Evolutionary conservation across 108 stramenopile species (phyloP).

Genomic region (Pseudonitzschia multistriata): DNA sequence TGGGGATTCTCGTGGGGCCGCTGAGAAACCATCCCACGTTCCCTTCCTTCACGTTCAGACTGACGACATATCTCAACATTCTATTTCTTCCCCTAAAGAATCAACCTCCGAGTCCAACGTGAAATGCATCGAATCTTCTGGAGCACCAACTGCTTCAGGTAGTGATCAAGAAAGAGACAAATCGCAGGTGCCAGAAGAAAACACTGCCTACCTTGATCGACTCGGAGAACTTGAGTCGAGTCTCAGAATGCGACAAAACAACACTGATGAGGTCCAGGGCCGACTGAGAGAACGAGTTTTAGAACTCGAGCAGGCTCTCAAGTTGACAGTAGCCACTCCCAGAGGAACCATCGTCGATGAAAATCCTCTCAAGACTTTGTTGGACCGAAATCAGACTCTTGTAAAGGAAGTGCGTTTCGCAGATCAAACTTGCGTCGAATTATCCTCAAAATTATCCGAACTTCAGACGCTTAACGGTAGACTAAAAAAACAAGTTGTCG

Average conservation of each 20-base stretch:
- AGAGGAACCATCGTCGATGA: constrained; percentile 36
- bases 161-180: not conserved
- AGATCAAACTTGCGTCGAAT: constrained; percentile 84
- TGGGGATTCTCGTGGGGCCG: not conserved
- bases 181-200: not conserved
- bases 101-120: not conserved
- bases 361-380: constrained; percentile 42
- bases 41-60: not conserved
- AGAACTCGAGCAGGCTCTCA: constrained; percentile 32
- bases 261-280: constrained; percentile 21
- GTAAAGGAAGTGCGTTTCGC: constrained; percentile 84
- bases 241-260: constrained; percentile 21
- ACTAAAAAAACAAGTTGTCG: constrained; percentile 17
- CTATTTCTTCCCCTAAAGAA: not conserved
- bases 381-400: constrained; percentile 74
- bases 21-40: not conserved
- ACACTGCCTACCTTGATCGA: not conserved
- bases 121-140: not conserved
- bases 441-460: constrained; percentile 34
- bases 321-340: constrained; percentile 29
- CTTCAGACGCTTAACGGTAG: constrained; percentile 28
- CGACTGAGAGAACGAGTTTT: constrained; percentile 23
- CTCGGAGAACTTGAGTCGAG: constrained; percentile 27
- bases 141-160: not conserved
- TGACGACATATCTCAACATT: not conserved